A percentile compares a stretch with the other conserved stretches of the same genome.
phyloP scores from a whole-genome alignment of 2,329 filamentous ascomycete genomes.

The Davidsoniella virescens region DNA sequence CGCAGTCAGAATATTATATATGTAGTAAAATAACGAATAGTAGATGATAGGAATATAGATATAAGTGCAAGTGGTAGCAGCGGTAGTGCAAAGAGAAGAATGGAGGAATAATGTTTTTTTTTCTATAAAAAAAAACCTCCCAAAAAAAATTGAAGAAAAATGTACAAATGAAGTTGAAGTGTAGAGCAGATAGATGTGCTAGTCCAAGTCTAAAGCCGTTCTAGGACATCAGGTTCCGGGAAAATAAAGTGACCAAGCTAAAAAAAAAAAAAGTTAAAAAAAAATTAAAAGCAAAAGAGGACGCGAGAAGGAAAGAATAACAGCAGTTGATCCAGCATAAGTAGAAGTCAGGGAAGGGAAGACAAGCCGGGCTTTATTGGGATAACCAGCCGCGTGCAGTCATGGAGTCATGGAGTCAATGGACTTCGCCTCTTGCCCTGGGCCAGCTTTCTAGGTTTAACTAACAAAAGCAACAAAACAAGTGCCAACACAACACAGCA shows the following conservation, averaged over 20 bases:
- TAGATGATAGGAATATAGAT: neutral
- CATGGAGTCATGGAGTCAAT: neutral
- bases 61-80: neutral
- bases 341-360: neutral
- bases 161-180: neutral
- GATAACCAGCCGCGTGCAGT: conserved; percentile 1
- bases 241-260: no score
- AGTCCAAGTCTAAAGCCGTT: no score
- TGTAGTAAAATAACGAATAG: neutral
- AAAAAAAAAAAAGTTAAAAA: no score
- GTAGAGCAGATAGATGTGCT: no score
- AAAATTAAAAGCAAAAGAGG: neutral
- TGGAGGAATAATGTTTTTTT: neutral
- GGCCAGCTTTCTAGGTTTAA: neutral
- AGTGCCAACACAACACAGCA: neutral
- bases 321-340: neutral
- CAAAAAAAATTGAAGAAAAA: conserved; percentile 4
- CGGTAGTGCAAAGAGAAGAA: neutral
- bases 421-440: neutral
- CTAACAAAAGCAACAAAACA: neutral
- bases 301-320: neutral
- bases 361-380: conserved; percentile 1
- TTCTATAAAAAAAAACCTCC: no score
- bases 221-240: no score
- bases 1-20: neutral